These are phyloP conservation scores for Starmerella stigmatis DNA, from an alignment of 805 yeast genomes.

Conservation along the genomic window DNA sequence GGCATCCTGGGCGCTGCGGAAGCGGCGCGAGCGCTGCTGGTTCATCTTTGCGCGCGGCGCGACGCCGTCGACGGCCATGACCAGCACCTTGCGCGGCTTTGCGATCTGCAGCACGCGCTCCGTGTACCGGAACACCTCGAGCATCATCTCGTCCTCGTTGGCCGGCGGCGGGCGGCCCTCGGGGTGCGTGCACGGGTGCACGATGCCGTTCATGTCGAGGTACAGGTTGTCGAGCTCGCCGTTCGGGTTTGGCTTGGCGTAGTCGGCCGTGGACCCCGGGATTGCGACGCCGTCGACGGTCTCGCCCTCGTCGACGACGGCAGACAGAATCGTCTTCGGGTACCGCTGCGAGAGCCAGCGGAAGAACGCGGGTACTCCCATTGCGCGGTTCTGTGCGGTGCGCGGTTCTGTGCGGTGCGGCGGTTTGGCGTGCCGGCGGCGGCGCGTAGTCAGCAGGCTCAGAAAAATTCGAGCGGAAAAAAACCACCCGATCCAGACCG, in stretches of 20 bases:
- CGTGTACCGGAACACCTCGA: conserved; percentile 85
- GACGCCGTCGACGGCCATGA: conserved; percentile 98
- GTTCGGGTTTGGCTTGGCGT: conserved; percentile 74
- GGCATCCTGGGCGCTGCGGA: conserved; percentile 86
- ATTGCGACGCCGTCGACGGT: conserved; percentile 48
- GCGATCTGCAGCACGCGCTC: conserved; percentile 89
- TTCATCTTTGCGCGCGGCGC: conserved; percentile 98
- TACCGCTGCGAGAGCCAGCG: conserved; percentile 90
- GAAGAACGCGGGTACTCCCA: conserved; percentile 94
- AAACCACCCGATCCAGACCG: background rate
- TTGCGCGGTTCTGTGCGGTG: conserved; percentile 2
- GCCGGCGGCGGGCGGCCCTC: conserved; percentile 93
- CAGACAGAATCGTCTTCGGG: conserved; percentile 89
- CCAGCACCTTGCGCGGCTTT: conserved; percentile 79
- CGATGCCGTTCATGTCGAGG: conserved; percentile 97
- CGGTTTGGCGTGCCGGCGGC: too few species aligned
- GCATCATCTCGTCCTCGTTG: conserved; percentile 92
- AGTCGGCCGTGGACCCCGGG: conserved; percentile 43
- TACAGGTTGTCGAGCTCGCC: conserved; percentile 92
- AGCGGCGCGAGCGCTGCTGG: conserved; percentile 89
- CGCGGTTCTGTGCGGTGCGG: background rate
- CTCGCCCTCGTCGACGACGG: conserved; percentile 52
- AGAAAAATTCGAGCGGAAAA: too few species aligned
- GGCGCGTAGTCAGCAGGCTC: background rate
- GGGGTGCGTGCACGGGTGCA: conserved; percentile 98